phyloP scores from a whole-genome alignment of 306 rosid genomes.

The Inga laurina region DNA sequence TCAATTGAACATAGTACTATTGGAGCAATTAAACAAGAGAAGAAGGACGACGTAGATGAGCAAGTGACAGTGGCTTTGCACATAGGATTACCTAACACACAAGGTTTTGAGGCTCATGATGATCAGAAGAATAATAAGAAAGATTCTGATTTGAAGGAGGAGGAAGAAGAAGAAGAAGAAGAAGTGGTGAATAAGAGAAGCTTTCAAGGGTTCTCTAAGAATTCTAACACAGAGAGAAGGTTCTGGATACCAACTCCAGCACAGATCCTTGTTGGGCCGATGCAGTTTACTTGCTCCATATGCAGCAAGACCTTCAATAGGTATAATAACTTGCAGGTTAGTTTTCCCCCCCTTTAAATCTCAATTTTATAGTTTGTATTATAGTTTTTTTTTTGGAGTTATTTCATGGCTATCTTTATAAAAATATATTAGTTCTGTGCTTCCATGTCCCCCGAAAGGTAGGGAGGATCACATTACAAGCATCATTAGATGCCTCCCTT shows the following conservation, averaged over 20 bases:
- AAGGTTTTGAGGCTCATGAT: neutral
- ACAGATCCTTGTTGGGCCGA: conserved; percentile 93
- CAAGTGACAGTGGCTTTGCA: conserved; percentile 16
- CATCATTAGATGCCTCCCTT: neutral
- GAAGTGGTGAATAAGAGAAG: conserved; percentile 18
- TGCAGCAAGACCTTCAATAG: conserved; percentile 93
- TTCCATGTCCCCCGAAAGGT: neutral
- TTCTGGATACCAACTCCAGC: conserved; percentile 96
- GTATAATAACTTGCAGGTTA: conserved; percentile 96
- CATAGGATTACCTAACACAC: neutral
- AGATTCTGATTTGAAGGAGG: neutral
- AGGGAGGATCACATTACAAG: neutral
- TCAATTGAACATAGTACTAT: neutral
- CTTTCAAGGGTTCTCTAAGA: conserved; percentile 48
- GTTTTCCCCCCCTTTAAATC: neutral
- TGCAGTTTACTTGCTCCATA: conserved; percentile 95
- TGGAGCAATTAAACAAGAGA: neutral
- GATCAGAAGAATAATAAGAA: neutral
- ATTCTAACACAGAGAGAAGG: conserved; percentile 51
- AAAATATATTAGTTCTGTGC: neutral
- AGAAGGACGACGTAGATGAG: neutral
- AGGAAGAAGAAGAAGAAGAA: neutral
- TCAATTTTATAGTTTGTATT: neutral
- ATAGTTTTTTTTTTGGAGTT: neutral
- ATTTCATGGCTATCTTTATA: neutral